These are phyloP conservation scores for Hirsutella rhossiliensis DNA, from an alignment of 2,329 filamentous ascomycete genomes.

Conservation along the genomic window DNA sequence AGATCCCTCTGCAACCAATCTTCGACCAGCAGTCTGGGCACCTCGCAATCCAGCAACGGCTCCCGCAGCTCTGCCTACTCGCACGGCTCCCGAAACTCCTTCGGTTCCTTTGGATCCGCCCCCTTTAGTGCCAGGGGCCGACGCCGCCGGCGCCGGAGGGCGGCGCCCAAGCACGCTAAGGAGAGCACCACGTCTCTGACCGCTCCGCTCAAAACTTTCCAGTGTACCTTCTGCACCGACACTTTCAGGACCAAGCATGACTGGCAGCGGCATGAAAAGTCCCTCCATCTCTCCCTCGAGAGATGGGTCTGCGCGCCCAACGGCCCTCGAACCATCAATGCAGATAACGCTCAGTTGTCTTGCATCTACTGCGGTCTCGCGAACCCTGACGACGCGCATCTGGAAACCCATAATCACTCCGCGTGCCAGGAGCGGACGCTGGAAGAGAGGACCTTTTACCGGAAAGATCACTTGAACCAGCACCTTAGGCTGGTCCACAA, in stretches of 20 bases:
- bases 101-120: slow-evolving; percentile 35
- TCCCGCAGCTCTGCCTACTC: slow-evolving; percentile 49
- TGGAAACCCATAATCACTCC: slow-evolving; percentile 47
- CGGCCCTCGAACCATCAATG: slow-evolving; percentile 41
- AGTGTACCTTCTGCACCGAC: slow-evolving; percentile 59
- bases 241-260: slow-evolving; percentile 57
- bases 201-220: slow-evolving; percentile 42
- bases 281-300: slow-evolving; percentile 51
- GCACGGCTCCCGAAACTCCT: slow-evolving; percentile 44
- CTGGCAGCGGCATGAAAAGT: slow-evolving; percentile 61
- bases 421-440: slow-evolving; percentile 54
- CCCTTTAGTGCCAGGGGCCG: slow-evolving; percentile 30
- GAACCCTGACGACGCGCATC: slow-evolving; percentile 41
- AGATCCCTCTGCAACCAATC: slow-evolving; percentile 47
- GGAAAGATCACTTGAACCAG: slow-evolving; percentile 56
- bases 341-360: slow-evolving; percentile 42
- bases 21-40: slow-evolving; percentile 47
- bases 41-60: slow-evolving; percentile 46
- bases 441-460: slow-evolving; percentile 52
- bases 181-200: slow-evolving; percentile 21
- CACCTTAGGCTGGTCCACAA: slow-evolving; percentile 51
- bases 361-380: slow-evolving; percentile 49
- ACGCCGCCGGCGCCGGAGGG: slow-evolving; percentile 35
- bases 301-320: slow-evolving; percentile 53
- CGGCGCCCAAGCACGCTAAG: slow-evolving; percentile 22